Base-by-base conservation (phyloP, 805 yeast genomes). In the Nakazawaea wickerhamii region DNA sequence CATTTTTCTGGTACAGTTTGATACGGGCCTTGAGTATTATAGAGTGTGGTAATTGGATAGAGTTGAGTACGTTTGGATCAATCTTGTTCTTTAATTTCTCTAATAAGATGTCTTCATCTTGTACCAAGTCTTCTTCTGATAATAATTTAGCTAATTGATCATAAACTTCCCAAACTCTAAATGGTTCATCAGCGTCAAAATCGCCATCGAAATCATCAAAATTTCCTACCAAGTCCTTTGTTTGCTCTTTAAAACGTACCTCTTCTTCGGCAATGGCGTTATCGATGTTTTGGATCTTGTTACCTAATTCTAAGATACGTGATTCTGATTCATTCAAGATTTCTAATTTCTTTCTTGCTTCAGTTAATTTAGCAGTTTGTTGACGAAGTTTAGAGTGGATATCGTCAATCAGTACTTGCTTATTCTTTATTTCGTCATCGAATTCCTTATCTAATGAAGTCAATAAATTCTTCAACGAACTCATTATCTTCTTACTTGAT, bases 181-280 rank as follows among this genome's bases (percentile, higher is more conserved):
- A 91, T n/a, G 96, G 96, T 55, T 86, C 91, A 61, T 90, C 97
- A 0, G 95, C 91, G 60, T 84, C 91, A 53, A 79, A 82, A 44
- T 73, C 79, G 20, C 79, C 81, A 19, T 73, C 74, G 47, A 61
- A 70, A 50, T 58, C 54, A 53, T 65, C 61, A 56, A 60, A 33
- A 49, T 53, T 23, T 3, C 44, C 44, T n/a, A 63, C 57, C 22
- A 63, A 47, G 31, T 54, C 53, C 39, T 60, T 53, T 1, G 61
- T 58, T 36, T 60, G 64, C 36, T 67, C 64, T 27, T 67, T 56
- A 59, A 83, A 84, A 44, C 70, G 67, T 17, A 63, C 62, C 46
- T 81, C 81, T 49, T 84, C 90, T 38, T 77, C 83, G 10, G 65
- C 62, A 19, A 83, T 77, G 0, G 86, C 84, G 28, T 77, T 76